phyloP scores from a whole-genome alignment of 805 yeast species.

The Yarrowia sp. region DNA sequence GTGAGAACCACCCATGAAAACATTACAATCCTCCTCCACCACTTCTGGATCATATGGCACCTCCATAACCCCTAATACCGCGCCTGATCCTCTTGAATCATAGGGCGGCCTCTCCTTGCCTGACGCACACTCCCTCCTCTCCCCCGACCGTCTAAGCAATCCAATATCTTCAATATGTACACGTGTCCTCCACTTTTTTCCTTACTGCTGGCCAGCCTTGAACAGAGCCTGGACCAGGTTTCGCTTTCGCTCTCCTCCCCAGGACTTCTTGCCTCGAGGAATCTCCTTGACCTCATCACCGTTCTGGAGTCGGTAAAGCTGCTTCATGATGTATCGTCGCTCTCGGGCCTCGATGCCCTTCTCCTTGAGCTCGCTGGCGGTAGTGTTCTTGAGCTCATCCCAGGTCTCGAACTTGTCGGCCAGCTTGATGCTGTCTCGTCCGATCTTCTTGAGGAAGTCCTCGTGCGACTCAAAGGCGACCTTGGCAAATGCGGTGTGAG shows the following conservation, averaged over 20 bases:
- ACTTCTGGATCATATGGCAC: no score
- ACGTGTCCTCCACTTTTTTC: conserved; percentile 21
- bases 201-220: conserved; percentile 31
- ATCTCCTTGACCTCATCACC: conserved; percentile 63
- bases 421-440: conserved; percentile 74
- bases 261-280: conserved; percentile 71
- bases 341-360: conserved; percentile 77
- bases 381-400: conserved; percentile 67
- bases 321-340: conserved; percentile 69
- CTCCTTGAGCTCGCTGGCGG: conserved; percentile 66
- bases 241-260: conserved; percentile 88
- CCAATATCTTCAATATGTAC: conserved; percentile 33
- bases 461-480: conserved; percentile 10
- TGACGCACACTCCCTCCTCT: no score
- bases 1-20: no score
- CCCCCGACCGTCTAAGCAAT: neutral
- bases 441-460: conserved; percentile 72
- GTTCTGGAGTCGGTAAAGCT: conserved; percentile 71
- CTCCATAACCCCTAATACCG: no score
- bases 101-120: no score
- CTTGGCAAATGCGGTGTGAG: conserved; percentile 18
- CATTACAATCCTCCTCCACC: no score
- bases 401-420: conserved; percentile 74
- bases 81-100: no score
- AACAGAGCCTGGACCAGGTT: conserved; percentile 64